Base-by-base conservation (phyloP, 192 early-diverging fungal genomes). In the Gamsiella multidivaricata region DNA sequence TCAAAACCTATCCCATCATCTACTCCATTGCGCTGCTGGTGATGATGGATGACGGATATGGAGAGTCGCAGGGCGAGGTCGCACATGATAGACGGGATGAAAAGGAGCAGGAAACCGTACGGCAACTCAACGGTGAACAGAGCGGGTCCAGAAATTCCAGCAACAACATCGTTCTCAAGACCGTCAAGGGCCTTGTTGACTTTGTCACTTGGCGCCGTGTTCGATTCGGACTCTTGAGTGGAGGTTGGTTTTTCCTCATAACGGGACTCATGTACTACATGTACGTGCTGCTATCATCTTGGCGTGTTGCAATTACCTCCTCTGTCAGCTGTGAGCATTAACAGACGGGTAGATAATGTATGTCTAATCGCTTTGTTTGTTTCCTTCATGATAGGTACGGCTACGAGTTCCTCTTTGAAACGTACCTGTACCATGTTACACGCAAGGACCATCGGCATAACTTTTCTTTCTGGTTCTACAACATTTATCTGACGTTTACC, bases 371-470 rank as follows among this genome's bases (percentile, higher is more conserved):
- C 14, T 17, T 42, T 6, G 34, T n/a, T 15, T 25, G 20, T 17
- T 39, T n/a, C 51, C 12, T 66, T 47, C 46, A 12, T 45, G 3
- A 23, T 51, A 93, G 89, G 7, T 94, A 98, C 64, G 94, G 94
- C 22, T 49, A 84, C 52, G 92, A 94, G 60, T 98, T 98, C 75
- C 51, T 99, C 32, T 80, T 96, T 32, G 90, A 98, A 61, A 96
- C 96, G 0, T 98, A 95, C 69, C 60, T 97, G 33, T 99, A 98
- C 67, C 98, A 99, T 80, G 71, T 98, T 45, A 93, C 89, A 0
- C 92, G 98, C 68, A 95, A 94, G 80, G 98, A 99, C 81, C 98
- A 98, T 65, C 92, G 98, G 4, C 98, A 99, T 84, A 99, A 99
- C 83, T 99, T 97, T 78, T 98, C 97, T 1, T 72, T 93, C 46